Base-by-base conservation (phyloP, 2,329 filamentous ascomycete species). In the Talaromyces amestolkiae region DNA sequence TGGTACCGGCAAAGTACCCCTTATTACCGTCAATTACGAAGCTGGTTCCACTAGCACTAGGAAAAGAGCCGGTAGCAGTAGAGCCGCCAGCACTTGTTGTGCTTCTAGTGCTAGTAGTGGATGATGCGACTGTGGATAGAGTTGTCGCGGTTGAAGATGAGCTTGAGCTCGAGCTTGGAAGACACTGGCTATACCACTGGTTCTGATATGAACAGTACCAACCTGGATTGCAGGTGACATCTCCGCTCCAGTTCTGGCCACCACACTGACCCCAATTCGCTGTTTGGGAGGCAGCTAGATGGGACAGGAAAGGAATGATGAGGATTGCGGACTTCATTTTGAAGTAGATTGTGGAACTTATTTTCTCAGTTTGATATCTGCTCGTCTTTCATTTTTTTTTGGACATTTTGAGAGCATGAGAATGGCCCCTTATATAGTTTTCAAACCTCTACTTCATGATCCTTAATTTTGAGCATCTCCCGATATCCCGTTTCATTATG, bases 1-100 rank as follows among this genome's bases (percentile, higher is more conserved):
- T 85, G 1, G 81, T 83, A 17, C 78, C 83, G 6, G 81, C 80
- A 68, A 78, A 83, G 69, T 83, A 81, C 63, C 74, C 72, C 10
- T 75, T 73, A 60, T 75, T 69, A 24, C 77, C 77, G 61, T 79
- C 74, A 54, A 81, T 79, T 49, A 72, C 72, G 68, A 81, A 81
- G 1, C 74, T 65, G 1, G 74, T 67, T 8, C 70, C 74, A 8
- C 69, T 71, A 2, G 68, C 72, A 19, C 63, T 71, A 9, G 72
- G 60, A 49, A 75, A 73, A 3, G 47, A 58, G 22, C 51, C n/a
- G 31, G 27, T 31, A 37, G 37, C 19, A 27, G 24, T 24, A n/a
- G 56, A 58, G 35, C 19, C 13, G 24, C 35, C 27, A 58, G 10
- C 11, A 37, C 35, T 19, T 31, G 17, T 37, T 19, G 63, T 58